These are phyloP conservation scores for Rhytidiadelphus loreus DNA, from an alignment of 225 moss, liverwort and hornwort species.

Conservation along the genomic window DNA sequence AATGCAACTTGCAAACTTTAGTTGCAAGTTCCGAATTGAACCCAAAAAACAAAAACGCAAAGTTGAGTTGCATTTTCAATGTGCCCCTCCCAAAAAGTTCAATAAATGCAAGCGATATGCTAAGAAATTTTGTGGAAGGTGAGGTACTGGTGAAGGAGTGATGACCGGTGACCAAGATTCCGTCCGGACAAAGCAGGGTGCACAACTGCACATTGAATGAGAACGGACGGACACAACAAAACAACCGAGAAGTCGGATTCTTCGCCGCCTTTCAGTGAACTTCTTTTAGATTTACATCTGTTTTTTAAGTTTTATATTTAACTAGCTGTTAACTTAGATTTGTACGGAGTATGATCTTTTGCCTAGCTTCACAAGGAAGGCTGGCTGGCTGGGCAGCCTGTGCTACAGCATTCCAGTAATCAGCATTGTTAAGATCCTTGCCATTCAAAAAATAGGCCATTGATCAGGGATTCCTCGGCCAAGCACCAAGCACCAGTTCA, in stretches of 20 bases:
- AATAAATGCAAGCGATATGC: background rate
- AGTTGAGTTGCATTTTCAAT: background rate
- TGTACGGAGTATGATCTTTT: background rate
- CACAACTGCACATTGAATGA: background rate
- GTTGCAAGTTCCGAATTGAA: background rate
- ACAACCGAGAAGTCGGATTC: background rate
- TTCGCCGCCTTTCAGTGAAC: background rate
- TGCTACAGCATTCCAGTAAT: background rate
- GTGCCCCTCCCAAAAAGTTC: background rate
- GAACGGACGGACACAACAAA: background rate
- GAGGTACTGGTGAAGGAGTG: background rate
- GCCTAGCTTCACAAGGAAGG: background rate
- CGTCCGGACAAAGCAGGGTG: background rate
- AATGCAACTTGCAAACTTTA: background rate
- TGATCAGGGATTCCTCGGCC: background rate
- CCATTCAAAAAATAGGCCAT: background rate
- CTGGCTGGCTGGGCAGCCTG: background rate
- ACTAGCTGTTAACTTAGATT: background rate
- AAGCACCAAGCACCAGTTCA: background rate
- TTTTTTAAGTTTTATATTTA: background rate
- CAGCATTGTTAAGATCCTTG: background rate
- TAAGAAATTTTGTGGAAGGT: background rate
- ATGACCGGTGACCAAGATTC: background rate
- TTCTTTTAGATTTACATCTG: background rate
- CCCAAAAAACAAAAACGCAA: no score